phyloP scores from a whole-genome alignment of 106 monocot species.

The Posidonia australis region DNA sequence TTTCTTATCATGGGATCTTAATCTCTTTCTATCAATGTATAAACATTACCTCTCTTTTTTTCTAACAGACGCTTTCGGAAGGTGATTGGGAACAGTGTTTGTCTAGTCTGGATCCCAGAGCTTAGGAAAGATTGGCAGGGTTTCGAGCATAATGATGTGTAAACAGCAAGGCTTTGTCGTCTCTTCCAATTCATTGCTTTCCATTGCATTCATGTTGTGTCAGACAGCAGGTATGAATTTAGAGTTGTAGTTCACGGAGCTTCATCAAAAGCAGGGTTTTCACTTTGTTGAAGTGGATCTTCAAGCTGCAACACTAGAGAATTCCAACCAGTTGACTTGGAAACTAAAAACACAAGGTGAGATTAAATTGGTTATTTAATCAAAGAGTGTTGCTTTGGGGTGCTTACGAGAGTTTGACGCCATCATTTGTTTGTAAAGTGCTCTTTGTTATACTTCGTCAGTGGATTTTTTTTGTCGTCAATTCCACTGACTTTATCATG shows the following conservation, averaged over 20 bases:
- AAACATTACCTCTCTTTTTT: background rate
- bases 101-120: slow-evolving; percentile 17
- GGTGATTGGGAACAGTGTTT: slow-evolving; percentile 24
- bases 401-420: background rate
- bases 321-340: background rate
- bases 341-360: background rate
- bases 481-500: slow-evolving; percentile 5
- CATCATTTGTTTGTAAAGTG: slow-evolving; percentile 12
- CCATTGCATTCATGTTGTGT: background rate
- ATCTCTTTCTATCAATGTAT: background rate
- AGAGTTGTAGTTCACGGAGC: background rate
- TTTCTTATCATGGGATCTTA: background rate
- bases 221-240: background rate
- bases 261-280: background rate
- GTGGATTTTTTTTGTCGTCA: slow-evolving; percentile 9
- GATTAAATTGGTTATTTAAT: background rate
- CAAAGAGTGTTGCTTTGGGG: background rate
- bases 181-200: background rate
- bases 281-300: background rate
- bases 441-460: background rate
- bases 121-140: slow-evolving; percentile 11
- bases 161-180: background rate
- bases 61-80: slow-evolving; percentile 15
- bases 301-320: background rate
- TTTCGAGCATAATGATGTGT: slow-evolving; percentile 1